Evolutionary conservation across 1,139 yeast genomes (phyloP).

Genomic region (Yamadazyma blattariae): DNA sequence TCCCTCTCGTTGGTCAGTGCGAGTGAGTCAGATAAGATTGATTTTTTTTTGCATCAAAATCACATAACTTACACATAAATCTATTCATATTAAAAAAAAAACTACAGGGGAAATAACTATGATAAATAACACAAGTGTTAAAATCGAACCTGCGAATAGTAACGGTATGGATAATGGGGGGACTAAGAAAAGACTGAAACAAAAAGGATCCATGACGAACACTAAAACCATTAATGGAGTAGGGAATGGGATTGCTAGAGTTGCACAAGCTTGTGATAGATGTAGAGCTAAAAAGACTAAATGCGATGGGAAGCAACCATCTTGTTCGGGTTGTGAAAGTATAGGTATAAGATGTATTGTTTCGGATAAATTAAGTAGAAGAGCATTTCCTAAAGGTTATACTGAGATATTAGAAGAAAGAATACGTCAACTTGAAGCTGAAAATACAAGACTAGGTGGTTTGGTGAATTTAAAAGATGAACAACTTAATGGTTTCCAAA

Average conservation of each 20-base stretch:
- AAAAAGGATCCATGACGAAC: conserved; percentile 19
- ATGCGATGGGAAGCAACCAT: conserved; percentile 65
- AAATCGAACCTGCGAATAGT: no score
- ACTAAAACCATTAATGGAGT: conserved; percentile 64
- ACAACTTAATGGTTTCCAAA: conserved; percentile 38
- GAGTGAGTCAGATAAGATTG: conserved; percentile 1
- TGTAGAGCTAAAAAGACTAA: conserved; percentile 78
- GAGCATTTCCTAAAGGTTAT: conserved; percentile 50
- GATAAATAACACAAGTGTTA: no score
- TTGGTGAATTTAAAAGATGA: conserved; percentile 61
- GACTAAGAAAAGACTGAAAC: conserved; percentile 12
- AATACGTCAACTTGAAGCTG: conserved; percentile 44
- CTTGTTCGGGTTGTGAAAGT: conserved; percentile 40
- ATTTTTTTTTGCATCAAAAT: not conserved
- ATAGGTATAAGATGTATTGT: conserved; percentile 47
- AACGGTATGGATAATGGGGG: no score
- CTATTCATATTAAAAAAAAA: no score
- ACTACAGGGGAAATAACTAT: no score
- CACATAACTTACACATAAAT: no score
- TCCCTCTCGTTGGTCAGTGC: not conserved
- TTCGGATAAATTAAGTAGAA: conserved; percentile 41
- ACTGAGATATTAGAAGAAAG: conserved; percentile 48
- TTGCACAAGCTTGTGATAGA: conserved; percentile 86
- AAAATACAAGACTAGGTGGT: conserved; percentile 42
- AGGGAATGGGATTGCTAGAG: conserved; percentile 54